phyloP scores from a whole-genome alignment of 2,329 filamentous ascomycete species.

The Trichoderma pleuroti region DNA sequence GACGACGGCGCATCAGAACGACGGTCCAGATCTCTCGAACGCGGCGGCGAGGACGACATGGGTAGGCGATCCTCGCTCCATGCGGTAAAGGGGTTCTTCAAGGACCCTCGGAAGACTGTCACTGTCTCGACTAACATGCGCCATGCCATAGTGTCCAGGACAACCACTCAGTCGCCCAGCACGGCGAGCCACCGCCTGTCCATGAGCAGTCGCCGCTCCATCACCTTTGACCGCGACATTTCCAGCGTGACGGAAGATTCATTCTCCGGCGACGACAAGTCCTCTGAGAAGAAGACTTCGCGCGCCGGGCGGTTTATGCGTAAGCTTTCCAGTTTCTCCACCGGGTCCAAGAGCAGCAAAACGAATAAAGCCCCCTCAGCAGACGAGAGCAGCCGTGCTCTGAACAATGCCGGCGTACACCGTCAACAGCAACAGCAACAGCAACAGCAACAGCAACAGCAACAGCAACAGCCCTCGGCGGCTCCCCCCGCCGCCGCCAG shows the following conservation, averaged over 20 bases:
- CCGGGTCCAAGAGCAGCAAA: conserved; percentile 46
- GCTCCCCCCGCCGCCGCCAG: conserved; percentile 24
- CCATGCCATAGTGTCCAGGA: conserved; percentile 25
- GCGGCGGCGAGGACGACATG: conserved; percentile 33
- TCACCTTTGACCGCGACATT: conserved; percentile 44
- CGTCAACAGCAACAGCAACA: conserved; percentile 20
- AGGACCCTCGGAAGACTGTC: conserved; percentile 53
- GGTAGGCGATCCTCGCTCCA: conserved; percentile 57
- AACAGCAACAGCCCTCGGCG: conserved; percentile 25
- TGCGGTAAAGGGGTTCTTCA: conserved; percentile 59
- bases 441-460: too few species aligned
- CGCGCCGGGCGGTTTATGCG: conserved; percentile 58
- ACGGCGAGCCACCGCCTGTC: conserved; percentile 56
- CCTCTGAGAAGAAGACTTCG: conserved; percentile 45
- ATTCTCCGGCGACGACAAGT: conserved; percentile 46
- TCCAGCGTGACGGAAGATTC: conserved; percentile 42
- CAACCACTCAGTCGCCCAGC: conserved; percentile 43
- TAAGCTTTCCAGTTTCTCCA: conserved; percentile 53
- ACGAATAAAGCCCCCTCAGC: conserved; percentile 36
- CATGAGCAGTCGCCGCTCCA: conserved; percentile 58
- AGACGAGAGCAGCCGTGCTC: conserved; percentile 32
- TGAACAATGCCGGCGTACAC: background rate
- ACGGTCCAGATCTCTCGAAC: conserved; percentile 36
- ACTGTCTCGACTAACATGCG: conserved; percentile 45
- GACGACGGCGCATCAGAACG: conserved; percentile 34